Evolutionary conservation across 495 filamentous ascomycete genomes (phyloP).

Genomic region (Hypoxylon fuscum): DNA sequence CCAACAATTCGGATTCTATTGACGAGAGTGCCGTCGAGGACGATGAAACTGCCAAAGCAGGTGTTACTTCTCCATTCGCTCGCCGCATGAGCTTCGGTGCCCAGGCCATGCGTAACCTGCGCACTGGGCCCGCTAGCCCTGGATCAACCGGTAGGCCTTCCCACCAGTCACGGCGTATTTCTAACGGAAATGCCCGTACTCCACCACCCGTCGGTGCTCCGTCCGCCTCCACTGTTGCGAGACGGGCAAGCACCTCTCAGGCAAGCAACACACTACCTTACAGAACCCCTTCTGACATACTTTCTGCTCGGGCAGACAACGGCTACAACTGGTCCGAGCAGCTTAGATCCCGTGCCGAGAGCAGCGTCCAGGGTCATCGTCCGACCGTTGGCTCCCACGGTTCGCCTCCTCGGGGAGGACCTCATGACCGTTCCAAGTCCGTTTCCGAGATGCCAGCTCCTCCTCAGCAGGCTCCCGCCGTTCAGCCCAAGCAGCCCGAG

Average conservation of each 20-base stretch:
- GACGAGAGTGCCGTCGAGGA: constrained; percentile 93
- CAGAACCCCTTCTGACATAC: constrained; percentile 69
- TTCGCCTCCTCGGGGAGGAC: constrained; percentile 39
- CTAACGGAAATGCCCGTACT: constrained; percentile 32
- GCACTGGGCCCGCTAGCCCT: constrained; percentile 54
- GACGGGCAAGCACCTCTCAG: constrained; percentile 53
- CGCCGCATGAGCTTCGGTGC: constrained; percentile 93
- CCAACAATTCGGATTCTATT: constrained; percentile 74
- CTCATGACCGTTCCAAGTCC: constrained; percentile 74
- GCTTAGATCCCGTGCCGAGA: constrained; percentile 87
- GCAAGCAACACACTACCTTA: constrained; percentile 62
- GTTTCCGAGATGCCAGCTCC: constrained; percentile 73
- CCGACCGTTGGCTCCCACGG: constrained; percentile 52
- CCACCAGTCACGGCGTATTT: constrained; percentile 34
- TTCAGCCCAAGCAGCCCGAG: constrained; percentile 57
- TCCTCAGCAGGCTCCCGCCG: constrained; percentile 56
- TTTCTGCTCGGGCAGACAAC: constrained; percentile 75
- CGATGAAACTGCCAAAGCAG: constrained; percentile 63
- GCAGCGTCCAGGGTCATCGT: constrained; percentile 70
- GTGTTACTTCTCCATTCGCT: constrained; percentile 77
- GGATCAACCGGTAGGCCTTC: constrained; percentile 60
- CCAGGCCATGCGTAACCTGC: constrained; percentile 72
- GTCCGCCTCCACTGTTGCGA: constrained; percentile 35
- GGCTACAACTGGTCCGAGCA: constrained; percentile 95
- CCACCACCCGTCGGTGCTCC: constrained; percentile 28